These are phyloP conservation scores for Wallemia hederae DNA, from an alignment of 1,284 basidiomycete genomes.

Conservation along the genomic window DNA sequence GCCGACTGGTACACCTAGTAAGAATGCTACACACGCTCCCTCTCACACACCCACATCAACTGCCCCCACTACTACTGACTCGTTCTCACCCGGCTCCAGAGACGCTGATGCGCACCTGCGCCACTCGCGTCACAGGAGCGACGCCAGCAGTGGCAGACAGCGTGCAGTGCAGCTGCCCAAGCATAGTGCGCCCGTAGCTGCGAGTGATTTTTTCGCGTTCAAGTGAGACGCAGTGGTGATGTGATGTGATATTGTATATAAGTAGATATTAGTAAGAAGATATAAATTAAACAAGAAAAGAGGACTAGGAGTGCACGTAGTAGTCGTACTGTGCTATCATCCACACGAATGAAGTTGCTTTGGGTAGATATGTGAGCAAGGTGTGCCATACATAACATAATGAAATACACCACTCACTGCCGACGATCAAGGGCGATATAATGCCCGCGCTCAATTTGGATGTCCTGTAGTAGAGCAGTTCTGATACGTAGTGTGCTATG, in stretches of 20 bases:
- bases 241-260: neutral
- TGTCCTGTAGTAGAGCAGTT: slow-evolving; percentile 54
- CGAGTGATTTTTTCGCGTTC: neutral
- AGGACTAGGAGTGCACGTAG: slow-evolving; percentile 17
- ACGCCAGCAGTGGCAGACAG: neutral
- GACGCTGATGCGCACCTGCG: neutral
- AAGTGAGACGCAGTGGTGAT: neutral
- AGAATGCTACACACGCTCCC: too few species aligned
- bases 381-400: slow-evolving; percentile 1
- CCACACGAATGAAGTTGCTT: slow-evolving; percentile 33
- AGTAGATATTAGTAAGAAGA: neutral
- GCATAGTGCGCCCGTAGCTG: neutral
- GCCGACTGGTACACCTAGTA: neutral
- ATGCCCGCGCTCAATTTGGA: slow-evolving; percentile 34
- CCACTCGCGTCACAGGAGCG: neutral
- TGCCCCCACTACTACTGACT: too few species aligned
- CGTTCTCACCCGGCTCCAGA: neutral
- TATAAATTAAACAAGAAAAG: neutral
- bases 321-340: slow-evolving; percentile 47
- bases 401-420: slow-evolving; percentile 39
- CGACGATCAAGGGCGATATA: slow-evolving; percentile 52
- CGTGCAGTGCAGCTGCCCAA: neutral
- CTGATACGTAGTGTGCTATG: slow-evolving; percentile 60
- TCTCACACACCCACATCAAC: too few species aligned
- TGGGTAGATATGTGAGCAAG: slow-evolving; percentile 1